Base-by-base conservation (phyloP, 148 eudicot genomes). In the Dianthus caryophyllus region DNA sequence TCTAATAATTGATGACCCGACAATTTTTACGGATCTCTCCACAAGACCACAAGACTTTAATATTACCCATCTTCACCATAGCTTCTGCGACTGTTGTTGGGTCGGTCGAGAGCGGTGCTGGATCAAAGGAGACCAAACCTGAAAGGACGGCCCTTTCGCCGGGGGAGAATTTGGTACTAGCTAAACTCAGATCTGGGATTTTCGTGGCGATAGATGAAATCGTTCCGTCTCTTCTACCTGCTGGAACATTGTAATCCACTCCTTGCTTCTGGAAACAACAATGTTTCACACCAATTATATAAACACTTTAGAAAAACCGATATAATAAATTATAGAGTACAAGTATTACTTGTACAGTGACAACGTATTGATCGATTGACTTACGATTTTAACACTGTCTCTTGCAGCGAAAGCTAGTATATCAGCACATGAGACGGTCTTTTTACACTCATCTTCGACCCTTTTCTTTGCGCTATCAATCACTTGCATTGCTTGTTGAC, bases 371-470 rank as follows among this genome's bases (percentile, higher is more conserved):
- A n/a, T 58, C 17, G n/a, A 2, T 4, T 9, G 12, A 59, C 77
- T 84, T 83, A 83, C 97, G 21, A 88, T 70, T 53, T 79, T 86
- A 0, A 77, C 52, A 33, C 84, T 73, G 51, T 88, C 97, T 53
- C 97, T 86, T 18, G 97, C 90, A 50, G 97, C 97, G 76, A 73
- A 86, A 16, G 97, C 96, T 2, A 88, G n/a, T 39, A 88, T 91
- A 80, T 91, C 96, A 46, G 97, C 97, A 82, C 97, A 91, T 0
- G 91, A 86, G n/a, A 88, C 96, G 0, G 47, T 61, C 13, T 83
- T 83, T 33, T 47, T 51, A 49, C 96, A 91, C 8, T 55, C 9
- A 17, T 68, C 66, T 79, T 91, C 97, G 0, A 88, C 66, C 39
- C 77, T 84, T 21, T 81, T 78, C 78, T 88, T 88, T 20, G 85